Percentiles rank a stretch among this genome's conserved stretches.
Evolutionary conservation across 2,329 filamentous ascomycete species (phyloP).

Genomic region (Mariannaea elegans): DNA sequence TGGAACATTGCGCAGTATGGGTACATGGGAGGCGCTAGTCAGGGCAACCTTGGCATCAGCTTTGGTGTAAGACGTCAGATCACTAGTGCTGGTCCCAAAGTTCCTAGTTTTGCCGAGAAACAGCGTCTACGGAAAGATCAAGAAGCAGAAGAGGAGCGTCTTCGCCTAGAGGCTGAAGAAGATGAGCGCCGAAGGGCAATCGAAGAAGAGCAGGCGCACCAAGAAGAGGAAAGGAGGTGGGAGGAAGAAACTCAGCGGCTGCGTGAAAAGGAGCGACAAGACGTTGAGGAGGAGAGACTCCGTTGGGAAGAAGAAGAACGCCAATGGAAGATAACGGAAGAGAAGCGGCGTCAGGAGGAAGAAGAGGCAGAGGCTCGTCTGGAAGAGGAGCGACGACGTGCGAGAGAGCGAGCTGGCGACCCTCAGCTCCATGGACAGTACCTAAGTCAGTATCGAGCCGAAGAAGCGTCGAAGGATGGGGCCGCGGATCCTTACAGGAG

Average conservation of each 20-base stretch:
- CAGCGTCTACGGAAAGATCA: conserved; percentile 71
- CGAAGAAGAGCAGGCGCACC: conserved; percentile 68
- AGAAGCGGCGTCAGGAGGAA: conserved; percentile 76
- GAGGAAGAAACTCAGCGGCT: conserved; percentile 69
- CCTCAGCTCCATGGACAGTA: conserved; percentile 79
- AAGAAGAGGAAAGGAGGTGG: conserved; percentile 73
- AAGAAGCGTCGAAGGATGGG: conserved; percentile 53
- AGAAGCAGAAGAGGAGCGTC: conserved; percentile 67
- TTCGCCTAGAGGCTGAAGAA: conserved; percentile 63
- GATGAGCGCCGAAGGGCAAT: conserved; percentile 57
- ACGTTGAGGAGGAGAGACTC: conserved; percentile 73
- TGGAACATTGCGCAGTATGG: conserved; percentile 99
- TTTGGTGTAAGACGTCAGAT: conserved; percentile 95
- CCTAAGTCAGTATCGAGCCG: conserved; percentile 85
- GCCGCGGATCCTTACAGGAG: conserved; percentile 63
- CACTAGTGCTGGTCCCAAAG: conserved; percentile 79
- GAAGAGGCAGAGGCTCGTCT: conserved; percentile 74
- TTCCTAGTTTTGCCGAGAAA: conserved; percentile 86
- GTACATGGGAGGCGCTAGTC: conserved; percentile 96
- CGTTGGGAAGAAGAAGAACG: conserved; percentile 81
- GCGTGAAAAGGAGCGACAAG: conserved; percentile 67
- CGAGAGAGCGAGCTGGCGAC: conserved; percentile 70
- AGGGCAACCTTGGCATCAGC: conserved; percentile 91
- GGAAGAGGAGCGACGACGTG: conserved; percentile 71
- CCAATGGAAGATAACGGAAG: conserved; percentile 80